Evolutionary conservation across 2,329 filamentous ascomycete species (phyloP).

Genomic region (Pseudogymnoascus sp.): DNA sequence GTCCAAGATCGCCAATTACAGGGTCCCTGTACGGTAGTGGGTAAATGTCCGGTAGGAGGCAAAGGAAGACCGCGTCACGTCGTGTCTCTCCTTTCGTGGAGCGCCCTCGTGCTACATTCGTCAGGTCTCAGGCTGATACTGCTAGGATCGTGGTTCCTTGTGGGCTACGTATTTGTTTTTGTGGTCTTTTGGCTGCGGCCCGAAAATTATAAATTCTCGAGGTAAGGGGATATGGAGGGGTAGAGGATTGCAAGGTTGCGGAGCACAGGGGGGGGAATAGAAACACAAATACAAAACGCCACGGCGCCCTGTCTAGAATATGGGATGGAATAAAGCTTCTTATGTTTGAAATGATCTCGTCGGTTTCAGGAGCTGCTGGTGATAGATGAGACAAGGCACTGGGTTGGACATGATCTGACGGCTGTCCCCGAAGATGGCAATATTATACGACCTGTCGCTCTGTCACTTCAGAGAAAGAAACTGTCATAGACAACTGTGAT

Average conservation of each 20-base stretch:
- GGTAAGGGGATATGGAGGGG: neutral
- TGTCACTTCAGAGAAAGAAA: neutral
- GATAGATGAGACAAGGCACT: neutral
- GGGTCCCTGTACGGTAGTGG: conserved; percentile 6
- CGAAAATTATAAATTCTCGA: neutral
- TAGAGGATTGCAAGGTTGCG: neutral
- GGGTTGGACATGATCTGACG: neutral
- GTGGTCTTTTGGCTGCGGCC: neutral
- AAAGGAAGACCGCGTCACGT: neutral
- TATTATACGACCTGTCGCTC: neutral
- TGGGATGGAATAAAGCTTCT: neutral
- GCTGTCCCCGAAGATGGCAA: neutral
- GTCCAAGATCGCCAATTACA: conserved; percentile 2
- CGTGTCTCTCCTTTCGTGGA: neutral
- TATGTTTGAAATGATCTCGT: neutral
- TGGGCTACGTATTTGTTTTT: neutral
- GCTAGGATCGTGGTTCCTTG: neutral
- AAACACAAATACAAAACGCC: neutral
- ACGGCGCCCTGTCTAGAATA: neutral
- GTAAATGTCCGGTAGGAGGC: neutral
- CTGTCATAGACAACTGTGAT: neutral
- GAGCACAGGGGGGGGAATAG: neutral
- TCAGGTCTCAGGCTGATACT: conserved; percentile 5
- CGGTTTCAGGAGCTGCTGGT: neutral
- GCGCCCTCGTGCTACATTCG: neutral